phyloP scores from a whole-genome alignment of 2,329 filamentous ascomycete genomes.

The Cladosporium sp. region DNA sequence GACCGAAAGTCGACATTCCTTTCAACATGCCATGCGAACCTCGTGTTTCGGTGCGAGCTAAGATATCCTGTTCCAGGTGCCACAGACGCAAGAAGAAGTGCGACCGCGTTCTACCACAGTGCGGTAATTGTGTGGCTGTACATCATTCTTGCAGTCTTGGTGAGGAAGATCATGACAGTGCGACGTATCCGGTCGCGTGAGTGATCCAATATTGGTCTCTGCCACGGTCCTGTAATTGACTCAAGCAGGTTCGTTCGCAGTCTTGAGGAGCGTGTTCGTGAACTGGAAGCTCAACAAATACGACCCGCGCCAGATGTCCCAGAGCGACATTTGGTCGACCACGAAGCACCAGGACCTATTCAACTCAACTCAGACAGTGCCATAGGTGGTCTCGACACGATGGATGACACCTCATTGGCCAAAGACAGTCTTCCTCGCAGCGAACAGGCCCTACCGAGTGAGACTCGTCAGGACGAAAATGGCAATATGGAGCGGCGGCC shows the following conservation, averaged over 20 bases:
- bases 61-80: slow-evolving; percentile 42
- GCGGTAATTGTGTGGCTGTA: slow-evolving; percentile 44
- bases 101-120: slow-evolving; percentile 44
- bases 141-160: slow-evolving; percentile 44
- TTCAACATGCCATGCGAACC: slow-evolving; percentile 7
- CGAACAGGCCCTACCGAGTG: not conserved
- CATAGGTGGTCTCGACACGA: not conserved
- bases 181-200: slow-evolving; percentile 46
- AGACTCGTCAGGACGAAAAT: not conserved
- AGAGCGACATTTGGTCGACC: not conserved
- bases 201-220: slow-evolving; percentile 24
- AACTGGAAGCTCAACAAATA: slow-evolving; percentile 32
- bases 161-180: slow-evolving; percentile 43
- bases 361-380: not conserved
- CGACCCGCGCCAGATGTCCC: not conserved
- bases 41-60: slow-evolving; percentile 7
- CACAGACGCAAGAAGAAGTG: slow-evolving; percentile 50
- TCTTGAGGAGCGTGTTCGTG: slow-evolving; percentile 36
- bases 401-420: not conserved
- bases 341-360: not conserved
- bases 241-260: slow-evolving; percentile 39
- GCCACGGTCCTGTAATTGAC: not conserved
- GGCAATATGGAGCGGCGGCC: not conserved
- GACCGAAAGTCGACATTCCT: not conserved
- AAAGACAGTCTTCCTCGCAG: not conserved